Conservation (phyloP, 2,329 filamentous ascomycete genomes). For the Hypoxylon sp. region DNA sequence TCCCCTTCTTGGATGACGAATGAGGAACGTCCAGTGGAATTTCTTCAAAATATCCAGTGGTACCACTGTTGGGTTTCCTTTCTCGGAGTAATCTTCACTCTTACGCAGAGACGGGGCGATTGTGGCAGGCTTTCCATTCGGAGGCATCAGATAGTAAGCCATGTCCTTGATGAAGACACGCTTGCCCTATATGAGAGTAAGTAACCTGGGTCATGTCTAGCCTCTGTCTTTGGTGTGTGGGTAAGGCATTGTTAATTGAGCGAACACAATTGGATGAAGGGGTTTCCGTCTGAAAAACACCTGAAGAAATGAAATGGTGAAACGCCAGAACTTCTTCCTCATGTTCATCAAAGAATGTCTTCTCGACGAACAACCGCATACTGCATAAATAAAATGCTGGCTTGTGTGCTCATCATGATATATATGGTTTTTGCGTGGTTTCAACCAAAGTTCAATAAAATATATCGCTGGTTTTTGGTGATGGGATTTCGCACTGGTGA, state of each 20-base stretch:
- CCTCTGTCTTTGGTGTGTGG: constrained; percentile 53
- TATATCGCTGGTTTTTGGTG: neutral
- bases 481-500: constrained; percentile 27
- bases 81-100: constrained; percentile 59
- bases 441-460: too few species aligned
- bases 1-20: constrained; percentile 90
- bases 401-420: too few species aligned
- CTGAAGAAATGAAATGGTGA: too few species aligned
- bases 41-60: constrained; percentile 76
- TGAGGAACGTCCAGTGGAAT: constrained; percentile 96
- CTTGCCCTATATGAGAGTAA: constrained; percentile 70
- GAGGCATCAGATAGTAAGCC: constrained; percentile 87
- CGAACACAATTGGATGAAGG: constrained; percentile 8
- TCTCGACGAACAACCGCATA: too few species aligned
- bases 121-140: constrained; percentile 70
- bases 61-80: constrained; percentile 84
- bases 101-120: constrained; percentile 84
- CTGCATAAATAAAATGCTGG: too few species aligned
- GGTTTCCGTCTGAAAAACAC: too few species aligned
- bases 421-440: too few species aligned
- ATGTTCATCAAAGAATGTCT: too few species aligned
- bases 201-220: too few species aligned
- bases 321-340: too few species aligned
- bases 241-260: constrained; percentile 12
- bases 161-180: constrained; percentile 99